These are phyloP conservation scores for Talaromyces sp. DNA, from an alignment of 2,329 filamentous ascomycete species.

Conservation along the genomic window DNA sequence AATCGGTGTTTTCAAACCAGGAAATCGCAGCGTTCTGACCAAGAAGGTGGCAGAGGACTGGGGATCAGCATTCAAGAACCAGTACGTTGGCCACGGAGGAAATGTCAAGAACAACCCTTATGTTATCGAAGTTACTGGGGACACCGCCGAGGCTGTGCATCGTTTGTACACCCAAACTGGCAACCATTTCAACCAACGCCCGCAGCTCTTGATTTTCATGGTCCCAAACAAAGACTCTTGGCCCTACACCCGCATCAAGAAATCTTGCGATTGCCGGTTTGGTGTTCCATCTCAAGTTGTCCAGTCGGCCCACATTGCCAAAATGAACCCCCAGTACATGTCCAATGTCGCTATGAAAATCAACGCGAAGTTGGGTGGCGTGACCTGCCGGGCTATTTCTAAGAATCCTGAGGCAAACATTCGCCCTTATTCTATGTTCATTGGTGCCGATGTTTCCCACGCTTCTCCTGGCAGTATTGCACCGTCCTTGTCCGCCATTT, in stretches of 20 bases:
- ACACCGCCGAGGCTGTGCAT: constrained; percentile 50
- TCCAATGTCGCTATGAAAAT: constrained; percentile 96
- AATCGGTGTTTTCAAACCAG: constrained; percentile 58
- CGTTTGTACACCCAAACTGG: constrained; percentile 52
- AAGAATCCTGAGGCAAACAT: constrained; percentile 33
- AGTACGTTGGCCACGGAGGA: constrained; percentile 59
- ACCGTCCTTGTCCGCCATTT: constrained; percentile 81
- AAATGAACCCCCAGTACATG: constrained; percentile 73
- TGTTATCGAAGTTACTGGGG: constrained; percentile 35
- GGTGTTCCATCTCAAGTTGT: constrained; percentile 80
- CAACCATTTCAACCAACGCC: constrained; percentile 48
- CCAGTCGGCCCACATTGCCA: constrained; percentile 62
- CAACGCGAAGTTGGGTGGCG: constrained; percentile 88
- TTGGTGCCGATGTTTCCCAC: constrained; percentile 90
- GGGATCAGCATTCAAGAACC: constrained; percentile 54
- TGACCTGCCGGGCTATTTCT: constrained; percentile 54
- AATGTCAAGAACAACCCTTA: constrained; percentile 42
- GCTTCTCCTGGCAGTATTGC: constrained; percentile 59
- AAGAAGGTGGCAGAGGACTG: constrained; percentile 46
- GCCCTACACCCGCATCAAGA: constrained; percentile 81
- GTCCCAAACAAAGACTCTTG: constrained; percentile 64
- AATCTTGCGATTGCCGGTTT: constrained; percentile 76
- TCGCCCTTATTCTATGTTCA: constrained; percentile 61
- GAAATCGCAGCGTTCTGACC: constrained; percentile 42
- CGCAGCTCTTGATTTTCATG: constrained; percentile 76